Conservation (phyloP, 2,329 filamentous ascomycete species). For the Colletotrichum musae region DNA sequence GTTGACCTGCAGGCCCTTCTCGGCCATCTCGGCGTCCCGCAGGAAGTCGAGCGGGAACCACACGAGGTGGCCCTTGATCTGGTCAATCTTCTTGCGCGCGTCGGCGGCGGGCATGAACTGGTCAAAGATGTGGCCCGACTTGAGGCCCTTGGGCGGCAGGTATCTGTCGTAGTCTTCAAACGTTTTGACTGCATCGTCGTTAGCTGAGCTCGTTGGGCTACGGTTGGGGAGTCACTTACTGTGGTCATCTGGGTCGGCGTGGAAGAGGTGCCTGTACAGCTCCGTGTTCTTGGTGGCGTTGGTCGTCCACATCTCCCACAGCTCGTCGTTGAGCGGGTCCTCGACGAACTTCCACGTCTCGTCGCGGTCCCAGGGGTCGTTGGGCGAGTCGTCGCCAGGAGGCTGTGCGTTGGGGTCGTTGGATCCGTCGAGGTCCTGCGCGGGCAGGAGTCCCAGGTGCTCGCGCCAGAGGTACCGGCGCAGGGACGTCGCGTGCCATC, state of each 20-base stretch:
- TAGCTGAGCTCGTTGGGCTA: slow-evolving; percentile 32
- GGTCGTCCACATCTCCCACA: slow-evolving; percentile 79
- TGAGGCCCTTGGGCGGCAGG: slow-evolving; percentile 77
- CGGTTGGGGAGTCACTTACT: slow-evolving; percentile 62
- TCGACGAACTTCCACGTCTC: slow-evolving; percentile 76
- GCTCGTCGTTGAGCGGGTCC: slow-evolving; percentile 77
- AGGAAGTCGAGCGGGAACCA: slow-evolving; percentile 96
- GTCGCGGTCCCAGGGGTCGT: slow-evolving; percentile 73
- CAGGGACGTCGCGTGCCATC: slow-evolving; percentile 86
- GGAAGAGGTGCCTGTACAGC: slow-evolving; percentile 85
- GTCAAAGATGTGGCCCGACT: slow-evolving; percentile 90
- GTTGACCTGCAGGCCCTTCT: slow-evolving; percentile 89
- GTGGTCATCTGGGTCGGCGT: slow-evolving; percentile 89
- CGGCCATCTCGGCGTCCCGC: slow-evolving; percentile 88
- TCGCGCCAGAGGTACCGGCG: slow-evolving; percentile 90
- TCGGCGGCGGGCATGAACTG: slow-evolving; percentile 80
- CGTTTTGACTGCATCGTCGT: slow-evolving; percentile 73
- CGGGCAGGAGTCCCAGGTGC: slow-evolving; percentile 85
- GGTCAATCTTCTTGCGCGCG: slow-evolving; percentile 81
- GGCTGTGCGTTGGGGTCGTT: slow-evolving; percentile 82
- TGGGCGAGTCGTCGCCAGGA: slow-evolving; percentile 75
- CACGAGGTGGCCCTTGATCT: slow-evolving; percentile 87
- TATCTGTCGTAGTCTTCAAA: slow-evolving; percentile 93
- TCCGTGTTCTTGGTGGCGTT: slow-evolving; percentile 80
- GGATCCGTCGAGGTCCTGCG: slow-evolving; percentile 78